These are phyloP conservation scores for Copromyces sp. DNA, from an alignment of 495 filamentous ascomycete species.

Conservation along the genomic window DNA sequence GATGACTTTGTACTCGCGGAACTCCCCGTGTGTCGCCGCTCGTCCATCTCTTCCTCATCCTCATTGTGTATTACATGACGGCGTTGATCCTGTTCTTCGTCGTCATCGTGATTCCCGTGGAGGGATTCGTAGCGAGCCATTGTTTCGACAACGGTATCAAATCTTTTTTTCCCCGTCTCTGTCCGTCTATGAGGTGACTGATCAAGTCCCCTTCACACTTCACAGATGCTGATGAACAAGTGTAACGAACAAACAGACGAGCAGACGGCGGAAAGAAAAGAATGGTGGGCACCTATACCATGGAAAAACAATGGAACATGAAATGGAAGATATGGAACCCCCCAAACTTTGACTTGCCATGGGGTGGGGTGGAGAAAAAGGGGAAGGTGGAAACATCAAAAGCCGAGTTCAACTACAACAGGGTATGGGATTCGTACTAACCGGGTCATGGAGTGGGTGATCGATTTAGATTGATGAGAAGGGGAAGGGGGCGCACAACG, in stretches of 20 bases:
- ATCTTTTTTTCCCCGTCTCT: background rate
- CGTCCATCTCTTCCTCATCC: background rate
- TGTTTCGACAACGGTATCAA: background rate
- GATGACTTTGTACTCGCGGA: background rate
- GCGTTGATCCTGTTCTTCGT: background rate
- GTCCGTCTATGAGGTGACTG: background rate
- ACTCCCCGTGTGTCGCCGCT: background rate
- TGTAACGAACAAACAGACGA: background rate
- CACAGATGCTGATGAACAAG: background rate
- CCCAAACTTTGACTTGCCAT: background rate
- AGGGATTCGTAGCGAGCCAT: background rate
- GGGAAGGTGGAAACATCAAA: background rate
- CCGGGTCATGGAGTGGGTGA: background rate
- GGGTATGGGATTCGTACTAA: background rate
- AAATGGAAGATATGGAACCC: background rate
- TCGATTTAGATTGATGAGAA: background rate
- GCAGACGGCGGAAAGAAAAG: background rate
- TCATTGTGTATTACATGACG: background rate
- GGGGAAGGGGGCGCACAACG: background rate
- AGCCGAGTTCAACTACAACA: background rate
- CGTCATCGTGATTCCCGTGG: background rate
- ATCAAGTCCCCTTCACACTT: background rate
- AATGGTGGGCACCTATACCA: background rate
- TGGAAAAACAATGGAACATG: conserved; percentile 1
- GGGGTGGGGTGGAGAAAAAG: background rate